Base-by-base conservation (phyloP, 73 alveolate species). In the Tetrahymena malaccensis region DNA sequence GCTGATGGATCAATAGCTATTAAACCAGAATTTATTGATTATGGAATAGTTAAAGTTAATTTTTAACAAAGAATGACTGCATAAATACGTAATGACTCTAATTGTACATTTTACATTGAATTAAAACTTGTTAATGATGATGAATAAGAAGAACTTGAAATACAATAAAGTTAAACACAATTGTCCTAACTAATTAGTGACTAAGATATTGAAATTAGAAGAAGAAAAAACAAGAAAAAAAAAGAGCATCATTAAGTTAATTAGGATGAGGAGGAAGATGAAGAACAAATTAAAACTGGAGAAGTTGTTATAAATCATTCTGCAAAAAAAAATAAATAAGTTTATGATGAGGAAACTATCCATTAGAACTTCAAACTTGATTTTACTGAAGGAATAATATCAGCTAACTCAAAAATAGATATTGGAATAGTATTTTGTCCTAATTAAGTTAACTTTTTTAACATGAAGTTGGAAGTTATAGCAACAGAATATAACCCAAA, bases 1-100 rank as follows among this genome's bases (percentile, higher is more conserved):
- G 98, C 99, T 93, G 99, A 98, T 97, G 99, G 99, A 1, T 94
- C 94, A 31, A 95, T 99, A 56, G 93, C 96, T 34, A 97, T 99
- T 27, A 97, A 96, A 93, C 99, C 99, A 21, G 96, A 96, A 44
- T 84, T 96, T 40, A 96, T 98, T 33, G 99, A 99, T 95, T 99
- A 98, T 94, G 99, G 99, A 10, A 99, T 99, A 0, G 99, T 99
- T 31, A 98, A 99, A 89, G 99, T 98, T 21, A 99, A 99, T 34
- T 99, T 99, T 95, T 96, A 97, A 84, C 96, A 98, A 94, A 98
- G 98, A 93, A 94, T 97, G 94, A 85, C 97, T 85, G 98, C 98
- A 85, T 94, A 98, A 33, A 96, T 99, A 34, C 96, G 94, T 89
- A 99, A 99, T 95, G 98, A 97, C 17, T 96, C 99, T 94, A 97